phyloP scores from a whole-genome alignment of 176 grass and related monocot genomes.

The Cymbopogon citratus region DNA sequence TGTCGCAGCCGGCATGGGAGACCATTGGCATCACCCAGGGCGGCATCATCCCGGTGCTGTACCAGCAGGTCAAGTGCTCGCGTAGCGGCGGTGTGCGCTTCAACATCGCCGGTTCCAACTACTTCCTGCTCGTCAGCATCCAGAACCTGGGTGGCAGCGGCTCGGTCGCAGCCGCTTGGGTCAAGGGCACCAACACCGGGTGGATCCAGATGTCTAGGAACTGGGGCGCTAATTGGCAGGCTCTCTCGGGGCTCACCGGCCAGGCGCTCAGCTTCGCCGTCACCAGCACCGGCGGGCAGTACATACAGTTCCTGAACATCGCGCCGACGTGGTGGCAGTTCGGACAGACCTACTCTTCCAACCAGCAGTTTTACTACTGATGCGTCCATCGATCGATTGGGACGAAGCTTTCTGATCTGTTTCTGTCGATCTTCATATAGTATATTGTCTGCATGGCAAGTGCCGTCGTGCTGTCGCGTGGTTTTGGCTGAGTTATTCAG shows the following conservation, averaged over 20 bases:
- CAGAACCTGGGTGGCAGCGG: conserved; percentile 47
- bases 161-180: conserved; percentile 6
- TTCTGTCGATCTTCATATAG: background rate
- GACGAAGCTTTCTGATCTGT: background rate
- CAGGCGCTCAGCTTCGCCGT: conserved; percentile 58
- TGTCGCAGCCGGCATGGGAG: conserved; percentile 59
- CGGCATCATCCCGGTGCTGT: conserved; percentile 54
- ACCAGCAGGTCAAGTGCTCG: conserved; percentile 45
- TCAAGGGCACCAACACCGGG: conserved; percentile 21
- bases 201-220: conserved; percentile 38
- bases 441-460: background rate
- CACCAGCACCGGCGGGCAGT: conserved; percentile 36
- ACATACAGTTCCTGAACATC: conserved; percentile 28
- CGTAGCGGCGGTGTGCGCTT: conserved; percentile 38
- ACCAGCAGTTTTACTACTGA: conserved; percentile 48
- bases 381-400: background rate
- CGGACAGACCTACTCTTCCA: conserved; percentile 41
- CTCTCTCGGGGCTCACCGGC: background rate
- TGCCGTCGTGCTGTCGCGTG: background rate
- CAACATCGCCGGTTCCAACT: conserved; percentile 29
- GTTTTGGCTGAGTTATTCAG: background rate
- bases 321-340: conserved; percentile 39
- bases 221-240: conserved; percentile 63
- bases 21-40: conserved; percentile 25
- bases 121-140: conserved; percentile 48